Base-by-base conservation (phyloP, 108 stramenopile species). In the Skeletonema marinoi region DNA sequence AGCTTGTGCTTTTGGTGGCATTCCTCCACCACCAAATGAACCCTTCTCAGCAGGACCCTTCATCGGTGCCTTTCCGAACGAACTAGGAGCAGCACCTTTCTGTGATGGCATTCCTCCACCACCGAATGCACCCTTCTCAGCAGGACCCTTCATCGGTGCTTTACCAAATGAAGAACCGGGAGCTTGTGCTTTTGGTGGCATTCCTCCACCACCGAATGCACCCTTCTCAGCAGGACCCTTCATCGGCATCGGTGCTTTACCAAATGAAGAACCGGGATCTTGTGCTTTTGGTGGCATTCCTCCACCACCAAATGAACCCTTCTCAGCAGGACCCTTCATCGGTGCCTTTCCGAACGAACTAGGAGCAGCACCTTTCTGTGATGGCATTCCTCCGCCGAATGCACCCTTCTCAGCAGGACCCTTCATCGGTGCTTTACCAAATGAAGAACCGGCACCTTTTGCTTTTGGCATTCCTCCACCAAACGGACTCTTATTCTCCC, bases 381-480 rank as follows among this genome's bases (percentile, higher is more conserved):
- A n/a, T 25, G 25, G 25, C 25, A 25, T 25, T 25, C 25, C 25
- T 25, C 25, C 25, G 1, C 35, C 35, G 1, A 36, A 36, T 6
- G 35, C 1, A 36, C 35, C 35, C 6, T 46, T n/a, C n/a, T n/a
- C n/a, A n/a, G n/a, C n/a, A n/a, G n/a, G n/a, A n/a, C n/a, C n/a
- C n/a, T n/a, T n/a, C n/a, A n/a, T n/a, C n/a, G n/a, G 6, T 0
- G 12, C 14, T 17, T 51, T 51, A 4, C 50, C 50, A 51, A 51
- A 51, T 51, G 50, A 0, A 19, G 50, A 36, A 36, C 36, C 36
- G 36, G 36, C 8, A 36, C 8, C 36, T 36, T 36, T 19, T 6
- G 50, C 50, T 21, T 51, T 51, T 51, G 50, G 50, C 50, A 51
- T 51, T 51, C 50, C 50, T 51, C 50, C 50, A 7, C 50, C 50